Base-by-base conservation (phyloP, 1,139 yeast species). In the Casaregolazyma suthepensis region DNA sequence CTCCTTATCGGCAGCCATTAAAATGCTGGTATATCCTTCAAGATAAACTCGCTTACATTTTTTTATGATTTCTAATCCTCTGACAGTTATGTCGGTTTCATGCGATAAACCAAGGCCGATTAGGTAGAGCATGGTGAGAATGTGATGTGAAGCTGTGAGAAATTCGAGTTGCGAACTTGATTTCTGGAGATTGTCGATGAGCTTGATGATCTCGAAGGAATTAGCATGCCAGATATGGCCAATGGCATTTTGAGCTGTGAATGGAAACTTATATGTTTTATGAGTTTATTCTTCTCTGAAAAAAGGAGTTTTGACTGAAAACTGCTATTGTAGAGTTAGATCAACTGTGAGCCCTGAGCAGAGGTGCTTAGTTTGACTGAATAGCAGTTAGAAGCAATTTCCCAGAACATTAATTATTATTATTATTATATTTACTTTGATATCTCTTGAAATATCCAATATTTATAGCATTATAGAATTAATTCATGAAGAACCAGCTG, bases 21-120 rank as follows among this genome's bases (percentile, higher is more conserved):
- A 76, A 59, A 93, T 91, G 48, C 96, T 87, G 1, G 99, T 93
- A 71, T 93, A 93, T 1, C 96, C 97, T 72, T 93, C 99, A 56
- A 93, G 76, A 63, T 93, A 93, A 12, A 93, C 96, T 45, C 96
- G 77, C 65, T 85, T 82, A 72, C 97, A 91, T 69, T 78, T 80
- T 63, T 79, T 83, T 52, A 93, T 90, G 2, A 86, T 80, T 65
- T 91, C 93, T 45, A 93, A 77, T 1, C 99, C 99, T 62, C 97
- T 83, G 13, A 93, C 97, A 1, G 98, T 91, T 64, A 93, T 90
- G 69, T 93, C 99, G 13, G 85, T 74, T 63, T 83, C 94, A 66
- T 89, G 85, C 2, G 97, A 89, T 54, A 93, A 80, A 6, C 99
- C 99, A 56, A 93, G 76, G 6, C 99, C 99, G 56, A 93, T 81